Percentiles rank a stretch among this genome's conserved stretches.
These are phyloP conservation scores for Claviceps purpurea DNA, from an alignment of 2,329 filamentous ascomycete genomes.

Conservation along the genomic window DNA sequence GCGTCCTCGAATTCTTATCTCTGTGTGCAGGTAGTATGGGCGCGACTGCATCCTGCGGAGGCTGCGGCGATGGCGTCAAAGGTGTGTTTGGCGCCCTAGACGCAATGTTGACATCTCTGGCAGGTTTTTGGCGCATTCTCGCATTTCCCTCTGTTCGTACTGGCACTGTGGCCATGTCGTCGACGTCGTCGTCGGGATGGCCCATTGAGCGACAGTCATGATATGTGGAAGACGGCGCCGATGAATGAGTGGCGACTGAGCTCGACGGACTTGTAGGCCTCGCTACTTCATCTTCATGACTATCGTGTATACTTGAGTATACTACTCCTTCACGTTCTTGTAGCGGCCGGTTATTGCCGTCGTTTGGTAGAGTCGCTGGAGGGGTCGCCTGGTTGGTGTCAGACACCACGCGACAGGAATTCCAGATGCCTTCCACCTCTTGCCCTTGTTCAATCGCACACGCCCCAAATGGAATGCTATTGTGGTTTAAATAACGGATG, in stretches of 20 bases:
- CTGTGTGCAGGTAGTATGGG: no score
- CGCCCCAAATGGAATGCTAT: conserved; percentile 73
- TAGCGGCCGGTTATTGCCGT: not conserved
- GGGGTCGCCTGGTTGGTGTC: conserved; percentile 12
- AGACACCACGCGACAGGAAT: conserved; percentile 39
- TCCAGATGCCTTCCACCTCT: conserved; percentile 76
- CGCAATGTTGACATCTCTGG: no score
- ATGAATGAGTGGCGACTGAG: not conserved
- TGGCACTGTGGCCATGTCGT: not conserved
- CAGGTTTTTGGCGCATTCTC: not conserved
- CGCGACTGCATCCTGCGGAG: no score
- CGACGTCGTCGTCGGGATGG: not conserved
- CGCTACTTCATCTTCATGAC: not conserved
- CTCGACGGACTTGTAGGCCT: not conserved
- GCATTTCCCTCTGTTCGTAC: not conserved
- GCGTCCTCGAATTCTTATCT: no score
- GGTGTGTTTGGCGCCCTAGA: not conserved
- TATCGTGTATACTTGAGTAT: conserved; percentile 1
- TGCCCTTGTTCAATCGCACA: conserved; percentile 73
- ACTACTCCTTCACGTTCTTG: not conserved
- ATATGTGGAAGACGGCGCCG: not conserved
- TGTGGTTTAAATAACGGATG: conserved; percentile 23
- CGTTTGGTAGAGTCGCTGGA: conserved; percentile 12
- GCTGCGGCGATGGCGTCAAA: no score
- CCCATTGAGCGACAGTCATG: not conserved